These are phyloP conservation scores for Murraya koenigii DNA, from an alignment of 345 rosid species.

Conservation along the genomic window DNA sequence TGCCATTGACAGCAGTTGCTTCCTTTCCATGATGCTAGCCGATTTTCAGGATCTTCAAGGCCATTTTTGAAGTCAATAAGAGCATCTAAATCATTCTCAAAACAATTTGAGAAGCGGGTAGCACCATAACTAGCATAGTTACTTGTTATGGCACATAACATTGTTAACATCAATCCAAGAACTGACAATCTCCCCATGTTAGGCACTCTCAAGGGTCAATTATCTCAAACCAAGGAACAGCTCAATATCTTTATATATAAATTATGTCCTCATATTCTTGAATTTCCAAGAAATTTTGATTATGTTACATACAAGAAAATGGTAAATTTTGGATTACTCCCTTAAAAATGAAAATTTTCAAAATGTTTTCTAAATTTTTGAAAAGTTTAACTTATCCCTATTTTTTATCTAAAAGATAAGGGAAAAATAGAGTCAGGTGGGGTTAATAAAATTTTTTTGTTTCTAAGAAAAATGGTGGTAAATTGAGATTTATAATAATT, in stretches of 20 bases:
- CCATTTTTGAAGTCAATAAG: constrained; percentile 29
- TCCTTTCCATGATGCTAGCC: constrained; percentile 33
- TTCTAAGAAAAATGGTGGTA: too few relatives aligned
- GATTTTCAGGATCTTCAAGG: constrained; percentile 24
- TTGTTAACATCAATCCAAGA: constrained; percentile 7
- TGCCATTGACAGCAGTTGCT: constrained; percentile 40
- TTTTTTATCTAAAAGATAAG: too few relatives aligned
- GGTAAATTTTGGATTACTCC: too few relatives aligned
- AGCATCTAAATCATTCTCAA: constrained; percentile 24
- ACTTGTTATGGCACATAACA: constrained; percentile 16
- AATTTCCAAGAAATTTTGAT: not conserved
- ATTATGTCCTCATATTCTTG: not conserved
- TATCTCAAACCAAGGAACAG: not conserved
- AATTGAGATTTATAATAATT: too few relatives aligned
- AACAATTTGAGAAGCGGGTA: constrained; percentile 19
- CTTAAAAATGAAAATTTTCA: too few relatives aligned
- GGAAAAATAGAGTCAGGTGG: too few relatives aligned
- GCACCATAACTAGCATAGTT: constrained; percentile 20
- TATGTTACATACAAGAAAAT: too few relatives aligned
- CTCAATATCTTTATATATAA: not conserved
- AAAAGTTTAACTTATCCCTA: too few relatives aligned
- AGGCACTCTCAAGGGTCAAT: not conserved
- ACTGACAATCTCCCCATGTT: constrained; percentile 15
- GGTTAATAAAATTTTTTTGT: too few relatives aligned
- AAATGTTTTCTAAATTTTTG: too few relatives aligned